Conservation (phyloP, 805 yeast genomes). For the Kodamaea fukazawae region DNA sequence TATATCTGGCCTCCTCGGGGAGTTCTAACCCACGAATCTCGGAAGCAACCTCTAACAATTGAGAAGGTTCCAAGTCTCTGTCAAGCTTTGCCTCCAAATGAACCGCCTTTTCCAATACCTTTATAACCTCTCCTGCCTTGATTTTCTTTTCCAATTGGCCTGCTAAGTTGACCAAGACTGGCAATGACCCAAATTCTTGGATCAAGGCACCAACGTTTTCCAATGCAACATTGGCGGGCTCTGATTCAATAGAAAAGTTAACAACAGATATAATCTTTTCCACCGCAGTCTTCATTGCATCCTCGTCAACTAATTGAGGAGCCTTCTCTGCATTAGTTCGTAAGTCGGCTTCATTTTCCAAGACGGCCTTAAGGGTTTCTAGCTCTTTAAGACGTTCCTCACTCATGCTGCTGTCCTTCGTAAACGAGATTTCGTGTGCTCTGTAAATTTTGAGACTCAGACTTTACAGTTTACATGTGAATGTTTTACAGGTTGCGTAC, state of each 20-base stretch:
- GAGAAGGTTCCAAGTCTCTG: slow-evolving; percentile 9
- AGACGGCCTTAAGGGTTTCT: slow-evolving; percentile 17
- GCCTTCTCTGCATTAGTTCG: slow-evolving; percentile 7
- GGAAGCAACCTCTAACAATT: slow-evolving; percentile 13
- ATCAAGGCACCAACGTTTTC: slow-evolving; percentile 12
- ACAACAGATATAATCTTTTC: slow-evolving; percentile 6
- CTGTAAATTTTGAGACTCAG: too few relatives aligned
- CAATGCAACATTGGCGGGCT: slow-evolving; percentile 4
- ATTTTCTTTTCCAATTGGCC: slow-evolving; percentile 5
- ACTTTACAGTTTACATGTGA: too few relatives aligned
- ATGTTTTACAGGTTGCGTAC: slow-evolving; percentile 4
- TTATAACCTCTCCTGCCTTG: slow-evolving; percentile 1
- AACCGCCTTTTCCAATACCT: slow-evolving; percentile 9
- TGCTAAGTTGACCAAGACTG: slow-evolving; percentile 9
- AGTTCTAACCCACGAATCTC: slow-evolving; percentile 8
- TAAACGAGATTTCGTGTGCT: not conserved
- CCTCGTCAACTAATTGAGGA: not conserved
- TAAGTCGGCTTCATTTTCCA: slow-evolving; percentile 15
- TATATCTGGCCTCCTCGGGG: not conserved
- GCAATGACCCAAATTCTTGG: slow-evolving; percentile 13
- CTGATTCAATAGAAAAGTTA: slow-evolving; percentile 3
- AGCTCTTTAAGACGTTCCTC: slow-evolving; percentile 15
- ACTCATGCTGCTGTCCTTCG: slow-evolving; percentile 1
- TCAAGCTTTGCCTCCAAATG: slow-evolving; percentile 2
- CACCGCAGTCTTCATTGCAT: slow-evolving; percentile 2